Evolutionary conservation across 352 stramenopile species (phyloP).

Genomic region (Phytophthora pinifolia): DNA sequence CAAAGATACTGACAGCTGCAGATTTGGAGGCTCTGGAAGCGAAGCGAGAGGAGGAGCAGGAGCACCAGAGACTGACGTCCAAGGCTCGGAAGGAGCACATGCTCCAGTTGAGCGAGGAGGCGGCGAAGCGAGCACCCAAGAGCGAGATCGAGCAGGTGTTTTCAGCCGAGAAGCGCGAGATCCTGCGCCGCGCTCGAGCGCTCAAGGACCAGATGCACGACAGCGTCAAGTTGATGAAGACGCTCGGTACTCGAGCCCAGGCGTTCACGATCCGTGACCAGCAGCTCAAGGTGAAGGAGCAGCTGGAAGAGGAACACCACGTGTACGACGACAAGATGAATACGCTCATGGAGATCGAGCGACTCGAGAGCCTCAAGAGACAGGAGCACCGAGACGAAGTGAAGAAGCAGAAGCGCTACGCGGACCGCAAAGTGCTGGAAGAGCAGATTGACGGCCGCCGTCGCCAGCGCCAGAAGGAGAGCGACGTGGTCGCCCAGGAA

Average conservation of each 20-base stretch:
- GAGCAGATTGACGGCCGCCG: conserved; percentile 78
- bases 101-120: conserved; percentile 68
- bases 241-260: conserved; percentile 87
- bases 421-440: conserved; percentile 87
- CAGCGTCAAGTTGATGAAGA: conserved; percentile 94
- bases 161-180: conserved; percentile 63
- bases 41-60: conserved; percentile 52
- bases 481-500: conserved; percentile 61
- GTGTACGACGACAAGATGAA: conserved; percentile 95
- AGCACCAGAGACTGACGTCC: conserved; percentile 54
- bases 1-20: conserved; percentile 52
- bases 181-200: conserved; percentile 47
- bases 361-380: conserved; percentile 89
- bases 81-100: conserved; percentile 84
- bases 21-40: conserved; percentile 63
- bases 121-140: conserved; percentile 61
- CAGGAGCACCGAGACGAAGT: conserved; percentile 89
- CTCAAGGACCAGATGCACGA: conserved; percentile 85
- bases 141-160: conserved; percentile 80
- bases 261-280: conserved; percentile 95
- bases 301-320: conserved; percentile 70
- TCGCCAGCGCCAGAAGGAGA: conserved; percentile 47
- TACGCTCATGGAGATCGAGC: conserved; percentile 94
- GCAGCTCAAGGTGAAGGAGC: conserved; percentile 76
- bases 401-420: conserved; percentile 85